Evolutionary conservation across 2,329 filamentous ascomycete genomes (phyloP), one percentile per base, ranked within the genome.

Genomic region (Apiospora marii): DNA sequence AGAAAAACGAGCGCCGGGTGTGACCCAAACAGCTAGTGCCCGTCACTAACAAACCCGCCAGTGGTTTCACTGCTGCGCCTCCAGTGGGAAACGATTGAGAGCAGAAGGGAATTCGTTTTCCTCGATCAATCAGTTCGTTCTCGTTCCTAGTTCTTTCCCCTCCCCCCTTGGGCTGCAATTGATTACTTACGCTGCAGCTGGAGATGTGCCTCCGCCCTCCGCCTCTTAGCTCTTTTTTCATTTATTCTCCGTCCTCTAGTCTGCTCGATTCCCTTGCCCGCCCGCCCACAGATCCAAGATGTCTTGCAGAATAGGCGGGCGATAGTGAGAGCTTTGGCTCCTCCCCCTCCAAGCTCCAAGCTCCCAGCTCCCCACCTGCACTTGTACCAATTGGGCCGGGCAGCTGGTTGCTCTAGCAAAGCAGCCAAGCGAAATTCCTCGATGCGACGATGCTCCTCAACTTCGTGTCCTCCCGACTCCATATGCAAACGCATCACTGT

Each of bases 241-340:
- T 49, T n/a, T 41, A 41, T 51, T 37, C 34, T 34, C 30, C 24
- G 24, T 53, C 14, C 49, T 41, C 37, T 41, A 41, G 37, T 41
- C 24, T 49, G 46, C 7, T 53, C 49, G 49, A 53, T 27, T 53
- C 27, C 22, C 22, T 61, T 22, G 53, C 53, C 37, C 37, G 37
- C 37, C 7, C 27, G 53, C 22, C 46, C 8, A 22, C 46, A 49
- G 46, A 61, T 61, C 34, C 34, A 10, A 6, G 30, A 61, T 61
- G 53, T 37, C 53, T 61, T 61, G 53, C 53, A 61, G 53, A 53
- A 53, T 53, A 53, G 49, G 49, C 49, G 49, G 49, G 14, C 51
- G 51, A 58, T 58, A 49, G 46, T 49, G 46, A 58, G 14, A 58
- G 51, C 51, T 30, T 58, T 6, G 3, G 16, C 27, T 34, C 30